Evolutionary conservation across 2,329 filamentous ascomycete species (phyloP), one percentile per base, ranked within the genome.

Genomic region (Hirsutella thompsonii): DNA sequence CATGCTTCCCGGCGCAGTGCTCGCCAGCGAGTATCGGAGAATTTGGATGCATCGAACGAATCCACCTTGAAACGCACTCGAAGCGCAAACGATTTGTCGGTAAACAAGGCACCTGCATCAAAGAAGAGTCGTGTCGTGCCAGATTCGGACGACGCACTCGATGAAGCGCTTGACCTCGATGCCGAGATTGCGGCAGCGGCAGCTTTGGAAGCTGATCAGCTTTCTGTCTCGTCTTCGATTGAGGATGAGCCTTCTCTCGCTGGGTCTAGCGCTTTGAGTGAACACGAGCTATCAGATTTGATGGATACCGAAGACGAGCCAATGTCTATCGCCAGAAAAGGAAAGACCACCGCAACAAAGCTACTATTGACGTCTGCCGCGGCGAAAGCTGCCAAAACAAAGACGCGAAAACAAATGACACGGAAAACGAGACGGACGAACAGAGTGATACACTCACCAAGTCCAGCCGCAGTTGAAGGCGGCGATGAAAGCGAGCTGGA

Each of bases 81-180:
- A 42, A 43, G 52, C 18, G 51, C 52, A 8, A 53, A 47, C 1
- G 44, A 35, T 11, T 45, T 49, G 8, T 44, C 39, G 9, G 11
- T 38, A 9, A 50, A 42, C 20, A 40, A 42, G 14, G 43, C 47
- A 14, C 55, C 51, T 3, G 52, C 51, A 11, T 28, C 46, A 14
- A 65, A 64, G 43, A 62, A 47, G 42, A 42, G 40, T 26, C 55
- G 46, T 40, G 41, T 53, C 10, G 49, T 59, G 5, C 42, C 55
- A 9, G 55, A 59, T 40, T 60, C 57, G 1, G 54, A 60, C 5
- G 53, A 55, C 2, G 20, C 38, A 3, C 8, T 40, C 5, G 23
- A 34, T 4, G 46, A 51, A 21, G 52, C 52, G 8, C 52, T 57
- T 8, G 50, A 62, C 9, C 50, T 58, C 46, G 57, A 59, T 42